Evolutionary conservation across 768 basidiomycete genomes (phyloP).

Genomic region (Lanmaoa rubissima): DNA sequence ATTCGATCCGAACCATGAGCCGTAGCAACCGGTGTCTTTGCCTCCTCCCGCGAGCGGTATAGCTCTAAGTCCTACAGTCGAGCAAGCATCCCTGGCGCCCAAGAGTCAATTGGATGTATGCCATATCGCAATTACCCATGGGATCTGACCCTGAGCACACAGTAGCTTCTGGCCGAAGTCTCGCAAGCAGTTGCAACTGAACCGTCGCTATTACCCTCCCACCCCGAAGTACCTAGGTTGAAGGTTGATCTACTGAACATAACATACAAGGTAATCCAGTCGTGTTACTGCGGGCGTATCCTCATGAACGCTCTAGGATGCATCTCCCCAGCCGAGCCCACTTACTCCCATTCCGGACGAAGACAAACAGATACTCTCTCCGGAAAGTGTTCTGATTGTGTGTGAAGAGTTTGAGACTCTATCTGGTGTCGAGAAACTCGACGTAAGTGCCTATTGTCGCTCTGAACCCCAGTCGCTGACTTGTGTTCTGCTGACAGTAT

Average conservation of each 20-base stretch:
- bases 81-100: slow-evolving; percentile 12
- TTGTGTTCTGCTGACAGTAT: slow-evolving; percentile 44
- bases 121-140: slow-evolving; percentile 6
- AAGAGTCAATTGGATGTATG: slow-evolving; percentile 31
- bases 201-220: slow-evolving; percentile 26
- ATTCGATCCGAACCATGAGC: background rate
- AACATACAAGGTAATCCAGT: slow-evolving; percentile 11
- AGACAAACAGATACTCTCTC: background rate
- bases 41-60: background rate
- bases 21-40: slow-evolving; percentile 4
- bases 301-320: slow-evolving; percentile 15
- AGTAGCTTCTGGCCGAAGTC: slow-evolving; percentile 28
- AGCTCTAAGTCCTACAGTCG: slow-evolving; percentile 10
- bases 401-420: slow-evolving; percentile 46
- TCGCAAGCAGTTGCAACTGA: slow-evolving; percentile 31
- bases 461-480: background rate
- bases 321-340: slow-evolving; percentile 19
- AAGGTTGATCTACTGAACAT: slow-evolving; percentile 10
- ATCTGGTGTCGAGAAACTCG: slow-evolving; percentile 47
- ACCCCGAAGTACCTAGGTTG: slow-evolving; percentile 22
- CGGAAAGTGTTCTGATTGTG: slow-evolving; percentile 27
- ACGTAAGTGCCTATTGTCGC: slow-evolving; percentile 35
- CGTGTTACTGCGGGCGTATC: background rate
- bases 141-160: slow-evolving; percentile 18
- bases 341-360: slow-evolving; percentile 21